These are phyloP conservation scores for Thraustotheca clavata DNA, from an alignment of 352 stramenopile species.

Conservation along the genomic window DNA sequence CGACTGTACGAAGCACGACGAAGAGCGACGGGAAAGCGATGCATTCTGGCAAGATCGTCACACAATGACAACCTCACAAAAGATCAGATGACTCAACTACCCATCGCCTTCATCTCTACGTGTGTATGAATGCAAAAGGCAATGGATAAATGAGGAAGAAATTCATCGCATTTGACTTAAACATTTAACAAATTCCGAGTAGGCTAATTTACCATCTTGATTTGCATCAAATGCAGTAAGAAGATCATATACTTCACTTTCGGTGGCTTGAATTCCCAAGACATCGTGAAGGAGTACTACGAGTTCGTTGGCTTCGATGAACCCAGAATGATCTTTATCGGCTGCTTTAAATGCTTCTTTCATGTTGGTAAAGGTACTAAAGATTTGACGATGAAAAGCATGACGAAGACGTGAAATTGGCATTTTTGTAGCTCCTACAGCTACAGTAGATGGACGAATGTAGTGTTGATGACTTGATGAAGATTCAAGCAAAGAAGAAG, in stretches of 20 bases:
- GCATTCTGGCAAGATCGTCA: no score
- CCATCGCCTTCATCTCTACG: no score
- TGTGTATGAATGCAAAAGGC: no score
- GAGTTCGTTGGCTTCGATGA: constrained; percentile 9
- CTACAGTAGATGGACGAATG: background rate
- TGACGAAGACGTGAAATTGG: background rate
- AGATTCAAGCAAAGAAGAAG: background rate
- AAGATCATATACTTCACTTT: background rate
- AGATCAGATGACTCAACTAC: no score
- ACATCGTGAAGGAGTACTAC: background rate
- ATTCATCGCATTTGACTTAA: constrained; percentile 9
- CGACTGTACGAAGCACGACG: background rate
- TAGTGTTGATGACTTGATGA: background rate
- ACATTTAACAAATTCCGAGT: constrained; percentile 22
- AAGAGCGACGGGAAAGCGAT: background rate
- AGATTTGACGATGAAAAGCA: constrained; percentile 12
- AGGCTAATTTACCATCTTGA: constrained; percentile 13
- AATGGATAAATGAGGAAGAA: no score
- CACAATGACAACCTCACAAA: no score
- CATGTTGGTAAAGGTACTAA: constrained; percentile 18
- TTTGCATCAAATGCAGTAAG: constrained; percentile 10
- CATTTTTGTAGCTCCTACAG: background rate
- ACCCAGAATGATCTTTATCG: constrained; percentile 13
- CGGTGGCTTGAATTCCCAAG: constrained; percentile 8
- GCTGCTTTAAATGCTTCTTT: constrained; percentile 22